Evolutionary conservation across 148 eudicot genomes (phyloP).

Genomic region (Rhododendron griersonianum): DNA sequence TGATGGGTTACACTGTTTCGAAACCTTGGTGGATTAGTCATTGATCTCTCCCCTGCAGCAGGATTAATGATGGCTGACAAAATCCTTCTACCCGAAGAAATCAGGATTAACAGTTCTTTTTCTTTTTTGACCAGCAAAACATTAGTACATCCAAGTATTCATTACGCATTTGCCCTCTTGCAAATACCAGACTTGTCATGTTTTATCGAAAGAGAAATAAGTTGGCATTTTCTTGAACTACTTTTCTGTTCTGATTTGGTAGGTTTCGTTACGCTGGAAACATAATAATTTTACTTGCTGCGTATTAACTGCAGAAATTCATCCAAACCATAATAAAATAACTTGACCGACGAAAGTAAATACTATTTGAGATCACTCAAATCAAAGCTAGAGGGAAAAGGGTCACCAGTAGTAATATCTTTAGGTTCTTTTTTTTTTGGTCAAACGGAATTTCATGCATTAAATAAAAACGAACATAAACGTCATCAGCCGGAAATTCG

Average conservation of each 20-base stretch:
- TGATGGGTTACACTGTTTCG: constrained; percentile 17
- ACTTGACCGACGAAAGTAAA: not conserved
- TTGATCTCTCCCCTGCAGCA: not conserved
- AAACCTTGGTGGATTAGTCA: constrained; percentile 6
- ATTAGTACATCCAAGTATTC: not conserved
- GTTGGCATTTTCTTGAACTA: not conserved
- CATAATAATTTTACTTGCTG: not conserved
- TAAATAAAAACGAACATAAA: too few relatives aligned
- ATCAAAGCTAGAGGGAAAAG: not conserved
- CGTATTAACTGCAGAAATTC: not conserved
- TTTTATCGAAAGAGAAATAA: not conserved
- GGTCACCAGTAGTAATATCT: not conserved
- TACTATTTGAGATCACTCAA: not conserved
- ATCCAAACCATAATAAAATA: not conserved
- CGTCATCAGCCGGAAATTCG: too few relatives aligned
- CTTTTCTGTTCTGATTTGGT: not conserved
- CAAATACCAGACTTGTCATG: not conserved
- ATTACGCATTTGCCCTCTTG: not conserved
- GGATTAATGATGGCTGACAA: not conserved
- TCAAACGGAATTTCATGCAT: too few relatives aligned
- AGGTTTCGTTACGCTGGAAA: not conserved
- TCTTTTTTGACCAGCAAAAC: not conserved
- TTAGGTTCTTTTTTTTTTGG: not conserved
- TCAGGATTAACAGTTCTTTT: not conserved
- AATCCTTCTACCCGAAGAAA: not conserved